Percentiles rank a stretch among this genome's conserved stretches.
Evolutionary conservation across 257 asterid genomes (phyloP).

Genomic region (Solanum lycopersicoides): DNA sequence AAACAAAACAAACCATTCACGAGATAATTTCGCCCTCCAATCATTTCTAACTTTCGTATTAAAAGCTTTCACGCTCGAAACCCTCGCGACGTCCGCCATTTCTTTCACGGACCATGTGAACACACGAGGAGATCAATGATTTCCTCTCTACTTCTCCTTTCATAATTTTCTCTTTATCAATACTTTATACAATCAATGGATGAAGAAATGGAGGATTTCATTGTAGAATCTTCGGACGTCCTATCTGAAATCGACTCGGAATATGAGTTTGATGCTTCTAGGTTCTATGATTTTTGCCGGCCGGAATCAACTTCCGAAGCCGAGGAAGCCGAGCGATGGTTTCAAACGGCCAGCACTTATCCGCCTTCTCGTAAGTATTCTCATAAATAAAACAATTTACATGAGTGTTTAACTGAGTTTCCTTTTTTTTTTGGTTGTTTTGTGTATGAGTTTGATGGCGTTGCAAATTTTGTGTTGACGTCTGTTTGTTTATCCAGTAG

Average conservation of each 20-base stretch:
- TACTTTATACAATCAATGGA: slow-evolving; percentile 2
- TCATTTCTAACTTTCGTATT: background rate
- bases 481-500: background rate
- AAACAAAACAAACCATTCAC: background rate
- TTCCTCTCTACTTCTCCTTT: slow-evolving; percentile 10
- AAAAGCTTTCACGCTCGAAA: background rate
- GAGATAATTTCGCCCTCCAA: slow-evolving; percentile 13
- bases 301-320: slow-evolving; percentile 43
- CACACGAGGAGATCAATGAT: slow-evolving; percentile 3
- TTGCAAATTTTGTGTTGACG: background rate
- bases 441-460: background rate
- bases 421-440: background rate
- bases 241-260: slow-evolving; percentile 29
- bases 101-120: background rate
- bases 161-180: background rate
- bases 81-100: slow-evolving; percentile 2
- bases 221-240: slow-evolving; percentile 26
- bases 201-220: slow-evolving; percentile 36
- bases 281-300: slow-evolving; percentile 48
- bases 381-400: background rate
- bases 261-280: slow-evolving; percentile 75
- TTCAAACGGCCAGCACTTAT: slow-evolving; percentile 50
- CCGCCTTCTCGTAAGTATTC: slow-evolving; percentile 69
- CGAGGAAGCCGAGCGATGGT: slow-evolving; percentile 70
- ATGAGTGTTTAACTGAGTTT: background rate